These are phyloP conservation scores for Leishmania gerbilli DNA, from an alignment of 208 protist species.

Conservation along the genomic window DNA sequence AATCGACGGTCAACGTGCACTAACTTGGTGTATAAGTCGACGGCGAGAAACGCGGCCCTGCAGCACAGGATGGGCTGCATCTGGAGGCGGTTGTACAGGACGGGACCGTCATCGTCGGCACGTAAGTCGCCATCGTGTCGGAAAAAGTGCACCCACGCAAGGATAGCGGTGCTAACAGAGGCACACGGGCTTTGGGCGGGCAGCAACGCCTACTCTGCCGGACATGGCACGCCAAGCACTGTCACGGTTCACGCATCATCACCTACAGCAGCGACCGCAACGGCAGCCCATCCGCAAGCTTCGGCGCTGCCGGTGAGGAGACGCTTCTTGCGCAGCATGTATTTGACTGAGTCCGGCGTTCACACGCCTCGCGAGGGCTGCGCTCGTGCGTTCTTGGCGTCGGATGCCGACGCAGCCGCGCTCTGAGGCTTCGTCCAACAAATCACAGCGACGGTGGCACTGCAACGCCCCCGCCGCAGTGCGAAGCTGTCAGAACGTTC, in stretches of 20 bases:
- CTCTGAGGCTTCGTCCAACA: slow-evolving; percentile 1
- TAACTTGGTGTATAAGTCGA: slow-evolving; percentile 37
- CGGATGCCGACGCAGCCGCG: not conserved
- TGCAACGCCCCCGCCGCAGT: slow-evolving; percentile 33
- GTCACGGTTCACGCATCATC: slow-evolving; percentile 42
- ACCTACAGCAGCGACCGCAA: slow-evolving; percentile 55
- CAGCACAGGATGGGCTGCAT: slow-evolving; percentile 50
- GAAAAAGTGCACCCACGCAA: slow-evolving; percentile 37
- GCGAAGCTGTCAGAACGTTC: slow-evolving; percentile 23
- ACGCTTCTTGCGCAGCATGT: slow-evolving; percentile 34
- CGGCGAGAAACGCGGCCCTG: slow-evolving; percentile 43
- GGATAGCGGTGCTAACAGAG: not conserved
- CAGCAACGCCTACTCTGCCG: slow-evolving; percentile 56
- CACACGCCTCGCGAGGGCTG: not conserved
- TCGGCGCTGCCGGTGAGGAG: slow-evolving; percentile 28
- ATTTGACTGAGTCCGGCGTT: slow-evolving; percentile 15
- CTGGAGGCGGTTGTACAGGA: slow-evolving; percentile 24
- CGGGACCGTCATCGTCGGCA: not conserved
- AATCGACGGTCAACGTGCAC: slow-evolving; percentile 17
- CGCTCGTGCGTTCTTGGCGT: not conserved
- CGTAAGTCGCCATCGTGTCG: slow-evolving; percentile 32
- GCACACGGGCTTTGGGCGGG: not conserved
- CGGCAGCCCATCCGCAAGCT: slow-evolving; percentile 39
- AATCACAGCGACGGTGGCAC: slow-evolving; percentile 27
- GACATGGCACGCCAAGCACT: slow-evolving; percentile 29